A percentile compares a stretch with the other conserved stretches of the same genome.
Conservation (phyloP, 352 stramenopile species). For the Pythium brassicae region DNA sequence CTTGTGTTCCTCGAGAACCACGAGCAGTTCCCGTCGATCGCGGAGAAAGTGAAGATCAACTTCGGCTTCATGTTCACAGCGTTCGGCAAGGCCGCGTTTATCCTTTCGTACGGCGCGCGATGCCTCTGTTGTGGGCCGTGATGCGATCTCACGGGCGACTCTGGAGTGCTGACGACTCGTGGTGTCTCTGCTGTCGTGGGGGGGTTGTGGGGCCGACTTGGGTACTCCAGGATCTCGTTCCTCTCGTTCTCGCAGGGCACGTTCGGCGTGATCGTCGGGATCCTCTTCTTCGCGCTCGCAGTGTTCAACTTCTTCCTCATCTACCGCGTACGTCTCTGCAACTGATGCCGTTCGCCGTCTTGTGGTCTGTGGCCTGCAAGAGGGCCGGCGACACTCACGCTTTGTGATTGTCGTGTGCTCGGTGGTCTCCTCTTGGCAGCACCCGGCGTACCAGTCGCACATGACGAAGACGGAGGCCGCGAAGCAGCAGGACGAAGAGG, state of each 20-base stretch:
- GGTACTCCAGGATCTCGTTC: slow-evolving; percentile 59
- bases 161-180: neutral
- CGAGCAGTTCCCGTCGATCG: slow-evolving; percentile 72
- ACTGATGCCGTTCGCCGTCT: too few species aligned
- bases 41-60: slow-evolving; percentile 80
- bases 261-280: slow-evolving; percentile 70
- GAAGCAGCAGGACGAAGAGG: slow-evolving; percentile 43
- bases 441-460: slow-evolving; percentile 71
- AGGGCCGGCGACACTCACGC: slow-evolving; percentile 1
- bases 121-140: neutral
- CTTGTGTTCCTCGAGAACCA: slow-evolving; percentile 85
- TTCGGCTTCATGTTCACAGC: slow-evolving; percentile 89
- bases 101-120: slow-evolving; percentile 56
- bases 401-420: slow-evolving; percentile 3
- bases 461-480: slow-evolving; percentile 63
- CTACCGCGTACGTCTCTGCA: slow-evolving; percentile 50
- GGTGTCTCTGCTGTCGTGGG: too few species aligned
- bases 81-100: slow-evolving; percentile 78
- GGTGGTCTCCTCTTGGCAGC: slow-evolving; percentile 24
- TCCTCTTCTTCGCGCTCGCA: slow-evolving; percentile 70
- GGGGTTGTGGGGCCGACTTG: too few species aligned
- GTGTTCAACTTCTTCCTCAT: slow-evolving; percentile 89
- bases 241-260: slow-evolving; percentile 75
- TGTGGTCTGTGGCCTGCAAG: slow-evolving; percentile 1
- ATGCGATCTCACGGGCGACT: neutral